A percentile compares a stretch with the other conserved stretches of the same genome.
Conservation (phyloP, 2,329 filamentous ascomycete species). For the Ophiosphaerella korrae region DNA sequence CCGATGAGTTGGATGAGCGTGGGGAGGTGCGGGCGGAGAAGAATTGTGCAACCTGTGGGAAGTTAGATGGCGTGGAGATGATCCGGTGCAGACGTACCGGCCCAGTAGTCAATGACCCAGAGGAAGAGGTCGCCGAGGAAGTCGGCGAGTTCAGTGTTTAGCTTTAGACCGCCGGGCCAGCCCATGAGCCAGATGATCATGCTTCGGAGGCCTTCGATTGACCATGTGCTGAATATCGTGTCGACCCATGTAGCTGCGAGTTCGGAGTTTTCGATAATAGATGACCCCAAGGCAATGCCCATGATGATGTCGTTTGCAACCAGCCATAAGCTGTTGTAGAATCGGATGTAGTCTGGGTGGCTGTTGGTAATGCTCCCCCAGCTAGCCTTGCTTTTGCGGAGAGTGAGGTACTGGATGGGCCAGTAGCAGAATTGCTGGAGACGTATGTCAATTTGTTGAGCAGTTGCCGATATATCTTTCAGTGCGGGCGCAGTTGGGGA, state of each 20-base stretch:
- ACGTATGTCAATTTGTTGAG: constrained; percentile 95
- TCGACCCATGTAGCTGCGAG: constrained; percentile 84
- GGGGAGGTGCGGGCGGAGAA: constrained; percentile 79
- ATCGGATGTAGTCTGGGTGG: constrained; percentile 97
- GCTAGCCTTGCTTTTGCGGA: constrained; percentile 85
- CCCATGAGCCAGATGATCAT: constrained; percentile 97
- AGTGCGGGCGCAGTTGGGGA: constrained; percentile 76
- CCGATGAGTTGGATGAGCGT: constrained; percentile 90
- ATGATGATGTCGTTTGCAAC: constrained; percentile 99
- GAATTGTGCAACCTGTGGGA: constrained; percentile 70
- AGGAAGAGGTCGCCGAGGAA: constrained; percentile 95
- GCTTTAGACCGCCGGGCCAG: constrained; percentile 83
- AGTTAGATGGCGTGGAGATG: constrained; percentile 9
- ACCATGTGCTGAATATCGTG: constrained; percentile 76
- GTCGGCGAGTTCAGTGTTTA: constrained; percentile 90
- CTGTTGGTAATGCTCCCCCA: constrained; percentile 96
- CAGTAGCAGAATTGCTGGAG: constrained; percentile 98
- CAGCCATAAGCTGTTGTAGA: constrained; percentile 98
- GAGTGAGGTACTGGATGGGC: constrained; percentile 93
- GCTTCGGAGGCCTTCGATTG: constrained; percentile 82
- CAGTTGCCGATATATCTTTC: constrained; percentile 94
- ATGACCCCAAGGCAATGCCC: constrained; percentile 92
- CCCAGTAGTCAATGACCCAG: constrained; percentile 99
- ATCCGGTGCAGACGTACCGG: constrained; percentile 60
- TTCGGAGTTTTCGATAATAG: constrained; percentile 91